phyloP scores from a whole-genome alignment of 208 protist species.

The Porcisia deanei region DNA sequence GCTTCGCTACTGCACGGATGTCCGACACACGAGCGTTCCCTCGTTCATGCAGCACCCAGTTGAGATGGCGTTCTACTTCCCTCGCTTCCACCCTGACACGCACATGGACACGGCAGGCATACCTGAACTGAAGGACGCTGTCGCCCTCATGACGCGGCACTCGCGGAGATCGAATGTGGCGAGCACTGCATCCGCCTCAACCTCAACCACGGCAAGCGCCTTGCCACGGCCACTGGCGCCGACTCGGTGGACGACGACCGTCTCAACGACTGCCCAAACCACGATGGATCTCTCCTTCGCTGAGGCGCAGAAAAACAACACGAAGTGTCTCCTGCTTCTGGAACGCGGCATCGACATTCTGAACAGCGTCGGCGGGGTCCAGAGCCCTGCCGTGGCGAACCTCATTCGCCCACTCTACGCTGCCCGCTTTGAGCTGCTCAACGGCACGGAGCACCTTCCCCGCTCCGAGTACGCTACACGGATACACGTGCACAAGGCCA shows the following conservation, averaged over 20 bases:
- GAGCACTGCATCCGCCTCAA: slow-evolving; percentile 8
- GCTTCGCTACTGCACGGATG: slow-evolving; percentile 19
- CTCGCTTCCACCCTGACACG: slow-evolving; percentile 69
- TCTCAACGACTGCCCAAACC: slow-evolving; percentile 18
- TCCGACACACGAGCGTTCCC: slow-evolving; percentile 60
- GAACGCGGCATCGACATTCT: slow-evolving; percentile 80
- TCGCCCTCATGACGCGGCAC: slow-evolving; percentile 48
- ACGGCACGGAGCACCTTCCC: slow-evolving; percentile 71
- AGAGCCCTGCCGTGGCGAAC: slow-evolving; percentile 28
- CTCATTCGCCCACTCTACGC: slow-evolving; percentile 64
- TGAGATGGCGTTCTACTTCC: slow-evolving; percentile 87
- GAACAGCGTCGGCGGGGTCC: slow-evolving; percentile 51
- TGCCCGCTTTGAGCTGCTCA: slow-evolving; percentile 78
- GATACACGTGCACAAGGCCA: slow-evolving; percentile 57
- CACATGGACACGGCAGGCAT: slow-evolving; percentile 66
- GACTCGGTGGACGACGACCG: slow-evolving; percentile 39
- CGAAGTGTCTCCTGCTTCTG: slow-evolving; percentile 59
- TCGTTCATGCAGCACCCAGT: slow-evolving; percentile 55
- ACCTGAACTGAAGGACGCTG: slow-evolving; percentile 72
- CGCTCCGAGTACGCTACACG: slow-evolving; percentile 48
- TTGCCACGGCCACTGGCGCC: not conserved
- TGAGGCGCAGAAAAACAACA: slow-evolving; percentile 42
- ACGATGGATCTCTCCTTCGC: slow-evolving; percentile 22
- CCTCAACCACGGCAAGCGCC: not conserved
- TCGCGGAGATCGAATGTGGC: not conserved